phyloP scores from a whole-genome alignment of 1,139 yeast species.

The Geotrichum australiense region DNA sequence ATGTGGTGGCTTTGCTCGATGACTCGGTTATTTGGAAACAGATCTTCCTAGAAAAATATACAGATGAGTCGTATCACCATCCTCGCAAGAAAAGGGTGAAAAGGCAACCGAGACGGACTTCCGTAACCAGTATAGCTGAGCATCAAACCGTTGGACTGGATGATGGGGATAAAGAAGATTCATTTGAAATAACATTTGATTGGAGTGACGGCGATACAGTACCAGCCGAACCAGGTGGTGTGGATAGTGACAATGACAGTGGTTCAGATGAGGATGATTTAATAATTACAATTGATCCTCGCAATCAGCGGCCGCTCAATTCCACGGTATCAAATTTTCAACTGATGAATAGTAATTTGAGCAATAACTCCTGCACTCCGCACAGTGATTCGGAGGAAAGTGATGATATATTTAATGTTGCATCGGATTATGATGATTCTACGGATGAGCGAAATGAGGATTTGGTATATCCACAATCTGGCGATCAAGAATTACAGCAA shows the following conservation, averaged over 20 bases:
- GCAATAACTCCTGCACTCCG: not conserved
- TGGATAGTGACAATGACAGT: not conserved
- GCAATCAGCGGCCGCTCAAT: too few relatives aligned
- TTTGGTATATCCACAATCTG: too few relatives aligned
- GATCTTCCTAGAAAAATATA: not conserved
- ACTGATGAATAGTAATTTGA: not conserved
- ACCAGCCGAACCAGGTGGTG: not conserved
- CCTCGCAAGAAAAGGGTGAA: too few relatives aligned
- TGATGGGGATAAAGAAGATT: not conserved
- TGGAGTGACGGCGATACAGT: not conserved
- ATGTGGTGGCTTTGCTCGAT: not conserved
- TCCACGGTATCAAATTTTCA: not conserved
- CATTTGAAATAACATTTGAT: not conserved
- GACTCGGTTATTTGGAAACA: not conserved
- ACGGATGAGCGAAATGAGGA: too few relatives aligned
- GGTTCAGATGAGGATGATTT: not conserved
- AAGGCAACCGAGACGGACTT: too few relatives aligned
- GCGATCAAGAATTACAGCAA: too few relatives aligned
- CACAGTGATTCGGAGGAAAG: not conserved
- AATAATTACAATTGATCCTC: too few relatives aligned
- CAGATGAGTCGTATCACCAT: too few relatives aligned
- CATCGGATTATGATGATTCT: not conserved
- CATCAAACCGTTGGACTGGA: not conserved
- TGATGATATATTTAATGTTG: slow-evolving; percentile 1
- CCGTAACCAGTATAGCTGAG: too few relatives aligned